phyloP scores from a whole-genome alignment of 306 rosid species.

The Fagus sylvatica region DNA sequence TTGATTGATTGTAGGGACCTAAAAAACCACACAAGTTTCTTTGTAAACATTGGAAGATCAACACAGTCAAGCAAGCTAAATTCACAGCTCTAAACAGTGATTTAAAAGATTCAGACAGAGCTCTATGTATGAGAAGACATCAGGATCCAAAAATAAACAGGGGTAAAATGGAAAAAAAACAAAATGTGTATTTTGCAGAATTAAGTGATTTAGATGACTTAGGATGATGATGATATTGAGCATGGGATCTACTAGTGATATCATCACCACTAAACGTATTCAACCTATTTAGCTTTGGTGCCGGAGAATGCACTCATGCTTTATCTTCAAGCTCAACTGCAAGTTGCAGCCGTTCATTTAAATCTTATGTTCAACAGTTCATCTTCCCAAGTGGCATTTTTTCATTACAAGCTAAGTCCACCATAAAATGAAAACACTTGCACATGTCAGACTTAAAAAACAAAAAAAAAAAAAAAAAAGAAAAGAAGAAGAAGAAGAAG shows the following conservation, averaged over 20 bases:
- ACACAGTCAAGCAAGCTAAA: conserved; percentile 14
- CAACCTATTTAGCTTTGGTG: background rate
- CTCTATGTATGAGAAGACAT: conserved; percentile 11
- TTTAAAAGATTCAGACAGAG: background rate
- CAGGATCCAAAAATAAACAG: background rate
- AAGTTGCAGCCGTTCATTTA: background rate
- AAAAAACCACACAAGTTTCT: conserved; percentile 18
- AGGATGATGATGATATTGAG: background rate
- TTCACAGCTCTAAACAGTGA: background rate
- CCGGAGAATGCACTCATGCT: background rate
- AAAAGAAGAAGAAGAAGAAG: background rate
- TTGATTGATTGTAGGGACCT: conserved; percentile 80
- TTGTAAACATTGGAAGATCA: background rate
- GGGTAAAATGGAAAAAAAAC: background rate
- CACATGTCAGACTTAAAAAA: background rate
- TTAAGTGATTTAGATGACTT: background rate
- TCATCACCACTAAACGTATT: background rate
- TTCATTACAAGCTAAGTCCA: background rate
- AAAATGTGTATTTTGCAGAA: background rate
- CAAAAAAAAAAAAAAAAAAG: background rate
- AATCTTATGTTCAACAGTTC: background rate
- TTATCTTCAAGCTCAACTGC: background rate
- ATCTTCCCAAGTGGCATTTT: background rate
- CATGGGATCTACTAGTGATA: background rate
- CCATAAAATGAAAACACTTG: background rate